Evolutionary conservation across 768 basidiomycete genomes (phyloP).

Genomic region (Chalciporus piperatus): DNA sequence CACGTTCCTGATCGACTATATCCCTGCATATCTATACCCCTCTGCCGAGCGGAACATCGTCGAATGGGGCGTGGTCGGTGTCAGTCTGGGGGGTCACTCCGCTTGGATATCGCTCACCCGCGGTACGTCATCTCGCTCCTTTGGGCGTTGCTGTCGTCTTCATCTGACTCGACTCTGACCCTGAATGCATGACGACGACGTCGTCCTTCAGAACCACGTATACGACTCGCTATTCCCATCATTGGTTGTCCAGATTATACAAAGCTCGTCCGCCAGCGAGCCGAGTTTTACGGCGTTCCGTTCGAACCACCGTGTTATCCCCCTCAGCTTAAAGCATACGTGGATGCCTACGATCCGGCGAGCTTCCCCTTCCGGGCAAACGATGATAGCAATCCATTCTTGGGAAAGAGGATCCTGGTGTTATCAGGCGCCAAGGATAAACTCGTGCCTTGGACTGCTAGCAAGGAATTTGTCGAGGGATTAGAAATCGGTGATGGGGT

Average conservation of each 20-base stretch:
- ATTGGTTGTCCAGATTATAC: conserved; percentile 74
- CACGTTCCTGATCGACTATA: conserved; percentile 77
- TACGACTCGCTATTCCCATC: conserved; percentile 47
- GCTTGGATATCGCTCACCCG: conserved; percentile 67
- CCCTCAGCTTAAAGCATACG: conserved; percentile 43
- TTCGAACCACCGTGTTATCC: conserved; percentile 59
- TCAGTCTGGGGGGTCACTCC: conserved; percentile 83
- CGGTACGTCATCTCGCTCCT: conserved; percentile 27
- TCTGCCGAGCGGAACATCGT: conserved; percentile 54
- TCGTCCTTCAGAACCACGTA: conserved; percentile 39
- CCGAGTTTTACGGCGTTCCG: conserved; percentile 40
- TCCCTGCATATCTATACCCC: conserved; percentile 74
- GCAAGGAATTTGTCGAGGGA: conserved; percentile 51
- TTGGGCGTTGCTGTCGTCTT: background rate
- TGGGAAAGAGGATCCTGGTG: conserved; percentile 71
- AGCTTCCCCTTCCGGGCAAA: conserved; percentile 38
- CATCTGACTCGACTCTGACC: background rate
- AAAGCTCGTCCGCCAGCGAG: conserved; percentile 56
- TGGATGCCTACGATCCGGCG: conserved; percentile 47
- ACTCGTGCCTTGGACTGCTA: conserved; percentile 65
- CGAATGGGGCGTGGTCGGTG: conserved; percentile 71
- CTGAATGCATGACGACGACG: background rate
- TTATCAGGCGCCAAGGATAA: conserved; percentile 64
- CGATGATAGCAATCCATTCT: conserved; percentile 52
- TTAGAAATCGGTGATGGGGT: conserved; percentile 56